Evolutionary conservation across 2,329 filamentous ascomycete species (phyloP).

Genomic region (Lithohypha guttulata): DNA sequence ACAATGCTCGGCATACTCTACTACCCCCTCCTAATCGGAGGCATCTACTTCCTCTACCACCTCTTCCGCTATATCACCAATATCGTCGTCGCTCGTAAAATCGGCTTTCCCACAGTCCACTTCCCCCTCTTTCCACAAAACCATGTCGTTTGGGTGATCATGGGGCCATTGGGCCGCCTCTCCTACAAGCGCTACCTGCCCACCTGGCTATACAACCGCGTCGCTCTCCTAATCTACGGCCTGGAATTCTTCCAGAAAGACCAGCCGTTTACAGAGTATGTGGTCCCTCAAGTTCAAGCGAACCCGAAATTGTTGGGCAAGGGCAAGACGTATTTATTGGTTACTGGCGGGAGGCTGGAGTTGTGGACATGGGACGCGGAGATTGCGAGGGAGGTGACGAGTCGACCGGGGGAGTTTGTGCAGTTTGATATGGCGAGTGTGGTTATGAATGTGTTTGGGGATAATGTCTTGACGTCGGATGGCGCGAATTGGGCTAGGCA

Average conservation of each 20-base stretch:
- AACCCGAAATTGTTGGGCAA: conserved; percentile 1
- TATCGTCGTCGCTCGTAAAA: conserved; percentile 22
- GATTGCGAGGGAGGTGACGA: conserved; percentile 24
- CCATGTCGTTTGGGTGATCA: conserved; percentile 23
- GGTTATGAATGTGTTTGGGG: conserved; percentile 28
- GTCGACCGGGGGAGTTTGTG: conserved; percentile 29
- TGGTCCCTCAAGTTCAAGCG: not conserved
- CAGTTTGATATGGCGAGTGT: conserved; percentile 22
- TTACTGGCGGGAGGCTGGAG: conserved; percentile 22
- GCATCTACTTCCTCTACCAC: conserved; percentile 1
- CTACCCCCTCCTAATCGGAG: not conserved
- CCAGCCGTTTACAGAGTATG: conserved; percentile 23
- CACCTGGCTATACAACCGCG: conserved; percentile 17
- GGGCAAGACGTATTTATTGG: conserved; percentile 25
- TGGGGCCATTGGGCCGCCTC: conserved; percentile 19
- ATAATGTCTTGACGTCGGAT: conserved; percentile 25
- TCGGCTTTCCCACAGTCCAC: conserved; percentile 22
- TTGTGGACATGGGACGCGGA: conserved; percentile 25
- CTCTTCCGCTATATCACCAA: conserved; percentile 16
- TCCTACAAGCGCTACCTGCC: conserved; percentile 23
- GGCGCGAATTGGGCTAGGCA: conserved; percentile 28
- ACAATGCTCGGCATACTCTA: not conserved
- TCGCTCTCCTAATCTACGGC: conserved; percentile 24
- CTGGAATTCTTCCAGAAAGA: conserved; percentile 27
- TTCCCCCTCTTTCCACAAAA: conserved; percentile 20